Conservation (phyloP, 2,329 filamentous ascomycete genomes). For the Ophiocordyceps camponoti-floridani region DNA sequence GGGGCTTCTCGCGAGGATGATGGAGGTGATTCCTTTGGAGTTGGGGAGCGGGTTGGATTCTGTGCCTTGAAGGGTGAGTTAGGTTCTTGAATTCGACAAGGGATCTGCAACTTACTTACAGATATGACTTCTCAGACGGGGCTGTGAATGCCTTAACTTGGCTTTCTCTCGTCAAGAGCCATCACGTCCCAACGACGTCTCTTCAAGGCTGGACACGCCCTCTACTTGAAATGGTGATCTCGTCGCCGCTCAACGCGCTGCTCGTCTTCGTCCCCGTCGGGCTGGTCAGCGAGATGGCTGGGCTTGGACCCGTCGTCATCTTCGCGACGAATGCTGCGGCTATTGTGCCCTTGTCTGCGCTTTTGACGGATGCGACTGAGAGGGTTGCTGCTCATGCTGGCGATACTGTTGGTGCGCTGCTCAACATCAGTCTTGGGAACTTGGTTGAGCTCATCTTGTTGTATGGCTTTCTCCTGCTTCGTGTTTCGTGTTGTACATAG, state of each 20-base stretch:
- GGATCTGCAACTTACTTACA: background rate
- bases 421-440: constrained; percentile 46
- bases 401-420: constrained; percentile 38
- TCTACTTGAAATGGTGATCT: constrained; percentile 11
- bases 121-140: background rate
- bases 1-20: background rate
- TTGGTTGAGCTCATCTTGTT: constrained; percentile 45
- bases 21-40: background rate
- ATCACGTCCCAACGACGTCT: too few species aligned
- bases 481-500: background rate
- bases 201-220: background rate
- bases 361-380: constrained; percentile 42
- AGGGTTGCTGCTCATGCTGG: constrained; percentile 36
- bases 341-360: constrained; percentile 37
- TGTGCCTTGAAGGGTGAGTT: background rate
- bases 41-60: too few species aligned
- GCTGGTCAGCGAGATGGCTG: constrained; percentile 30
- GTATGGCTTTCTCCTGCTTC: constrained; percentile 15
- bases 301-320: constrained; percentile 19
- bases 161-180: too few species aligned
- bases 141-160: background rate
- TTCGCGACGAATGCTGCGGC: constrained; percentile 44
- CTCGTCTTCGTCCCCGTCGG: constrained; percentile 56
- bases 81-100: too few species aligned
- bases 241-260: constrained; percentile 42